Base-by-base conservation (phyloP, 2,329 filamentous ascomycete species). In the Lachnellula hyalina region DNA sequence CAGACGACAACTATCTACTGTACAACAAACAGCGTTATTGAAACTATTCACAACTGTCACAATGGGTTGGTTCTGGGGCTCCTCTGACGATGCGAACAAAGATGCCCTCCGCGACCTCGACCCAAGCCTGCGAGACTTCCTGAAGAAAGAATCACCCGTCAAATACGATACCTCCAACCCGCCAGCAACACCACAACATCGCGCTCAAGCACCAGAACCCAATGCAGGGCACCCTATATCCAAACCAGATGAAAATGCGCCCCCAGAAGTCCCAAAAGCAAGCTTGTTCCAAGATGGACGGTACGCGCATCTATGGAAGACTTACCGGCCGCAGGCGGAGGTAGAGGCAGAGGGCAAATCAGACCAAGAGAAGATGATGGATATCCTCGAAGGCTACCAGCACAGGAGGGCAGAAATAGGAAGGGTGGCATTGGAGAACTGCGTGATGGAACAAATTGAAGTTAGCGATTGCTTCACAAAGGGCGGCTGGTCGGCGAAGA, bases 251-350 rank as follows among this genome's bases (percentile, higher is more conserved):
- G 49, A 56, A 3, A 47, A 53, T 40, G 32, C 53, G 6, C 51
- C 61, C 35, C 53, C 62, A 11, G 56, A 54, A 50, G 53, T 63
- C 2, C 67, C 68, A 28, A 51, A 52, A 4, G 58, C 83, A 63
- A 86, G 83, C 14, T 75, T 86, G 17, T 88, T 77, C 66, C 79
- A 81, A 66, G 86, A 89, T 68, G 85, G 85, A 59, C 82, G 86
- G 56, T 89, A 89, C 72, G 90, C 92, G 53, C 82, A 97, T 70
- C 77, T 99, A 34, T 99, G 94, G 94, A 93, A 91, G 73, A 90
- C 82, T 55, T 99, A 99, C 77, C 81, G 81, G 55, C 86, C 93
- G 8, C 83, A 89, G 51, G 70, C 77, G 36, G 77, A 87, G 54
- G 74, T 95, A 57, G 86, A 93, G 66, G 78, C 81, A 48, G 83